Base-by-base conservation (phyloP, 176 grass and related monocot species). In the Pontederia crassipes region DNA sequence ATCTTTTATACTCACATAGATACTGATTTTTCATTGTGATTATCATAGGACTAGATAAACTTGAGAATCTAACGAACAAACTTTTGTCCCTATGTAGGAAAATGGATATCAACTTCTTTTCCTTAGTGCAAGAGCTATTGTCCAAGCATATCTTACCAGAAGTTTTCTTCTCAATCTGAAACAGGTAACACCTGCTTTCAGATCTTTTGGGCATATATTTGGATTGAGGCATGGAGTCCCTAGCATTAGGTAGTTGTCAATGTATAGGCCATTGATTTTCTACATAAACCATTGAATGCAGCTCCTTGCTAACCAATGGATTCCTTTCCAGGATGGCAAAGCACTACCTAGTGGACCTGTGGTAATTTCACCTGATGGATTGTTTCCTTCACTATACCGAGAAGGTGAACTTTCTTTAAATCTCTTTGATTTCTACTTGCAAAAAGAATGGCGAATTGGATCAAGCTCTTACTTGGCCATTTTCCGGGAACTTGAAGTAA, bases 21-120 rank as follows among this genome's bases (percentile, higher is more conserved):
- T 54, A 12, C n/a, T 54, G 12, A 54, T 54, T 66, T 17, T 48
- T 48, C 9, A 16, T 20, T 49, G 55, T 58, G 55, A 26, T 20
- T 8, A 26, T 58, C 17, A 11, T 8, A 58, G 3, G 17, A 57
- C 29, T 1, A 18, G 17, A 49, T 12, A 64, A 27, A 48, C 11
- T 64, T 64, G 47, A 3, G 10, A 28, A 0, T 59, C 4, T 3
- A 32, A 46, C 10, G 4, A 40, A 40, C 32, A 40, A 40, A 40
- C 32, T 76, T 54, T 75, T 28, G 78, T 73, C 79, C 11, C 47
- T 52, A 55, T 80, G 57, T 53, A 98, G 94, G 94, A 98, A 92
- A 98, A 98, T 13, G 88, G 94, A 53, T 98, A 98, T 79, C 94
- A 98, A 76, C 75, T 98, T 57, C 67, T 98, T 59, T 98, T 98